Conservation (phyloP, 805 yeast species). For the Jamesozyma spencerorum region DNA sequence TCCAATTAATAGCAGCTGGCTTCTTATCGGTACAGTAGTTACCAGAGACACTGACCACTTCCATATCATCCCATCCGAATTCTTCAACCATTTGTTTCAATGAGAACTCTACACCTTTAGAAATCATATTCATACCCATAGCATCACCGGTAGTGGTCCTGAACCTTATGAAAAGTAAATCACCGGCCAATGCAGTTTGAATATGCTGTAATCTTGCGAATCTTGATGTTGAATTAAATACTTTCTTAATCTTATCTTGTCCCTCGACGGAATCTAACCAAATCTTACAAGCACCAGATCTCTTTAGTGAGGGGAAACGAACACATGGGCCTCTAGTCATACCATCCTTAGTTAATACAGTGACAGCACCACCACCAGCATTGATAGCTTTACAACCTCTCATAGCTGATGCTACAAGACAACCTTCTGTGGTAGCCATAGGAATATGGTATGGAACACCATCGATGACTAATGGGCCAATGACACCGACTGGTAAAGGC, state of each 20-base stretch:
- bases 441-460: conserved; percentile 86
- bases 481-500: conserved; percentile 96
- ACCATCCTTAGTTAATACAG: conserved; percentile 91
- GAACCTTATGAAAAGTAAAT: conserved; percentile 77
- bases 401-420: conserved; percentile 96
- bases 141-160: conserved; percentile 99
- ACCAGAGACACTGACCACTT: conserved; percentile 85
- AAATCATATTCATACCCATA: conserved; percentile 99
- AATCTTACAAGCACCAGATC: conserved; percentile 90
- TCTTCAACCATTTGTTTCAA: conserved; percentile 77
- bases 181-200: conserved; percentile 92
- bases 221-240: conserved; percentile 93
- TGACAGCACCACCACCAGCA: conserved; percentile 91
- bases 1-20: conserved; percentile 98
- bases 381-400: conserved; percentile 98
- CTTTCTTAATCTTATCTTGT: conserved; percentile 66
- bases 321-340: conserved; percentile 99
- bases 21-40: conserved; percentile 97
- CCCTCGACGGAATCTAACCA: conserved; percentile 98
- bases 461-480: conserved; percentile 92
- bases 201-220: conserved; percentile 90
- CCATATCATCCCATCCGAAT: conserved; percentile 92
- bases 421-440: conserved; percentile 99
- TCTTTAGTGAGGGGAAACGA: conserved; percentile 64
- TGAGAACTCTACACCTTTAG: conserved; percentile 91